Percentiles rank a stretch among this genome's conserved stretches.
These are phyloP conservation scores for Podospora australis DNA, from an alignment of 495 filamentous ascomycete species.

Conservation along the genomic window DNA sequence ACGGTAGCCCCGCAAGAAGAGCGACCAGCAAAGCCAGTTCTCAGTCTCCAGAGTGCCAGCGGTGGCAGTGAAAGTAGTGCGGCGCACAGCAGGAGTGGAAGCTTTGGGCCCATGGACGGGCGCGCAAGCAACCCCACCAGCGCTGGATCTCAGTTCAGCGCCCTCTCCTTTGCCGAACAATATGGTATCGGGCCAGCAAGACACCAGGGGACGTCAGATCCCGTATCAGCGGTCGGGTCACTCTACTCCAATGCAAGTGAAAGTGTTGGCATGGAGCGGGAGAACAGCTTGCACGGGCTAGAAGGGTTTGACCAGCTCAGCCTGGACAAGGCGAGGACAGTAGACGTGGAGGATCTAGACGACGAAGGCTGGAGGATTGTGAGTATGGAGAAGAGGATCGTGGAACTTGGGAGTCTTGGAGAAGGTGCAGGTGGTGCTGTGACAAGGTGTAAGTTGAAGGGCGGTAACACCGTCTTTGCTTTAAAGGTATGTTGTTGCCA, in stretches of 20 bases:
- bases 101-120: conserved; percentile 65
- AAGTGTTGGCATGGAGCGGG: conserved; percentile 63
- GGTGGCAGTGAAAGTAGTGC: conserved; percentile 63
- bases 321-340: conserved; percentile 67
- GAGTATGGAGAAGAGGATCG: conserved; percentile 76
- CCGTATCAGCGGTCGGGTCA: conserved; percentile 79
- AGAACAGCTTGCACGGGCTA: conserved; percentile 59
- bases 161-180: conserved; percentile 65
- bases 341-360: conserved; percentile 91
- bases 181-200: conserved; percentile 49
- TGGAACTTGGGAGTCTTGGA: conserved; percentile 82
- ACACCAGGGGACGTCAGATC: conserved; percentile 66
- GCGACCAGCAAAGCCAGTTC: conserved; percentile 20
- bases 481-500: conserved; percentile 64
- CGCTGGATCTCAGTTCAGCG: conserved; percentile 74
- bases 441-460: conserved; percentile 79
- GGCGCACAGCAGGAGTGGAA: conserved; percentile 65
- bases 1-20: conserved; percentile 58
- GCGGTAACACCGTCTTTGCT: conserved; percentile 90
- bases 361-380: conserved; percentile 93
- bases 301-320: conserved; percentile 69
- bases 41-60: conserved; percentile 55
- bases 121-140: conserved; percentile 70
- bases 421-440: conserved; percentile 96
- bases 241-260: conserved; percentile 70